Evolutionary conservation across 179 eudicot species (phyloP), one percentile per base, ranked within the genome.

Genomic region (Beta lomatogona): DNA sequence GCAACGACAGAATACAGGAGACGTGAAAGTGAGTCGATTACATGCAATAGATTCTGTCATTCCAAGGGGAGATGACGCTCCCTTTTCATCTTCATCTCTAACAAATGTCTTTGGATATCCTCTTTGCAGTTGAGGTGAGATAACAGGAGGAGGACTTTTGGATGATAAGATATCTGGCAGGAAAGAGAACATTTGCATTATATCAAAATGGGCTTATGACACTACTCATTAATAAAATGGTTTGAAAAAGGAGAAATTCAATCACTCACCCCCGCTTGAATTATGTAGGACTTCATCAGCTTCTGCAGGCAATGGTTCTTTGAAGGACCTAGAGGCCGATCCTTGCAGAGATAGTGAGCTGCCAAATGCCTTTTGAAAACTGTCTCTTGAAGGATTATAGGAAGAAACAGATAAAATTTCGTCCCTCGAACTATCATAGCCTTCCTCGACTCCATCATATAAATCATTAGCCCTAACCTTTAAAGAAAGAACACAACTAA

Each of bases 351-450:
- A 96, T 77, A 92, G 76, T 44, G 98, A 93, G 81, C 98, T 93
- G 71, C 98, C 92, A 82, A 94, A 93, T 58, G 93, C 80, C 79
- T 83, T 89, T 78, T 88, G 89, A 71, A 92, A 59, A 73, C 89
- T 93, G 73, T 87, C 97, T 84, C 90, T 92, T 74, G 86, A 83
- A 41, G 90, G 94, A 83, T 94, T 94, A 85, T 91, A 90, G 41
- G 99, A 96, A 85, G 99, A 96, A 76, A 96, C 90, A 66, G 99
- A 94, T 77, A 90, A 93, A 36, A 92, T 83, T 79, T 97, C 98
- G 83, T 94, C 99, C 80, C 92, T 90, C 46, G 93, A 92, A 86
- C 97, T 94, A 73, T 94, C 99, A 86, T 92, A 92, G 70, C 90
- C 98, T 84, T 97, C 99, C 85, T 93, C 97, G 84, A 85, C 89